These are phyloP conservation scores for Blastosporella zonata DNA, from an alignment of 1,284 basidiomycete genomes.

Conservation along the genomic window DNA sequence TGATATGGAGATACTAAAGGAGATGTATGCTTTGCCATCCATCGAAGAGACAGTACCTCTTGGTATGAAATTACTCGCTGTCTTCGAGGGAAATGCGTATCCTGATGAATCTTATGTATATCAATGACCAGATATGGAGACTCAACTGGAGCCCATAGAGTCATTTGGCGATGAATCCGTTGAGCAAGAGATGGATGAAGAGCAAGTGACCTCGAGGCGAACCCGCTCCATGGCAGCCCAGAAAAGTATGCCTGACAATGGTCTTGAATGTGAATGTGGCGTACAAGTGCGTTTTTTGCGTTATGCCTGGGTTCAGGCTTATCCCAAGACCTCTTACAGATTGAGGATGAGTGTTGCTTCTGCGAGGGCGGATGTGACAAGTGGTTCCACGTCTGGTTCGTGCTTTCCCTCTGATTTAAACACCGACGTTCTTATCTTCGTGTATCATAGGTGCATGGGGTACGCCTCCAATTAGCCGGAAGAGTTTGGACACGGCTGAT, in stretches of 20 bases:
- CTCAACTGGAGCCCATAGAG: conserved; percentile 21
- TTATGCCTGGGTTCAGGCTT: neutral
- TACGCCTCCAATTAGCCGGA: conserved; percentile 25
- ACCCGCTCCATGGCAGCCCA: neutral
- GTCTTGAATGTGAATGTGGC: conserved; percentile 62
- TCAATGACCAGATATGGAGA: conserved; percentile 20
- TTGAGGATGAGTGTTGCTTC: conserved; percentile 50
- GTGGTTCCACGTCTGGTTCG: conserved; percentile 76
- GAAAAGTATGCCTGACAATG: conserved; percentile 21
- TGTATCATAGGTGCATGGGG: conserved; percentile 71
- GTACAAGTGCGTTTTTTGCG: conserved; percentile 40
- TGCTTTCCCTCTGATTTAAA: conserved; percentile 6
- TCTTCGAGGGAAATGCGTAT: neutral
- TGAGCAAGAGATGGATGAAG: neutral
- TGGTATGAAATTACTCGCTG: conserved; percentile 4
- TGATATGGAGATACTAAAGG: conserved; percentile 42
- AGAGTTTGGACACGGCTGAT: neutral
- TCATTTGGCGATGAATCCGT: conserved; percentile 9
- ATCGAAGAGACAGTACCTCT: conserved; percentile 16
- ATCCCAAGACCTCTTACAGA: conserved; percentile 21
- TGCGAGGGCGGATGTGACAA: conserved; percentile 67
- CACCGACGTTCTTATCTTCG: neutral
- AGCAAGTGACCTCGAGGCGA: neutral
- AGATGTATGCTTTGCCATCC: conserved; percentile 30
- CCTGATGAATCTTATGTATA: neutral